Evolutionary conservation across 2,329 filamentous ascomycete genomes (phyloP), one percentile per base, ranked within the genome.

Genomic region (Apiospora kogelbergensis): DNA sequence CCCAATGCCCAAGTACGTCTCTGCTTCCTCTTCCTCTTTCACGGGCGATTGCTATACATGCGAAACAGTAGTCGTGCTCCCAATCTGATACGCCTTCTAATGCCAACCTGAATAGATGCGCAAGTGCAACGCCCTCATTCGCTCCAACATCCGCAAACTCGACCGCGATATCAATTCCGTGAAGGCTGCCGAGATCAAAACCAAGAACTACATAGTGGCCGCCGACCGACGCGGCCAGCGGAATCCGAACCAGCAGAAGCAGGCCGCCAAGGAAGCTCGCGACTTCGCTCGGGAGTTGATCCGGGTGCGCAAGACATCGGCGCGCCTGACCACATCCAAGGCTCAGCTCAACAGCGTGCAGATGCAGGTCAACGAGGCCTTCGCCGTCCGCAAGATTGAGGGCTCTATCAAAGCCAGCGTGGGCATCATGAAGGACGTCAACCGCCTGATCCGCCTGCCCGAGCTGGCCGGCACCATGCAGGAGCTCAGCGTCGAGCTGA

Each of bases 321-420:
- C 86, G 40, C 90, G 96, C 5, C 86, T 98, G 46, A 86, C 91
- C 22, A 98, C 95, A 0, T 92, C 91, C 75, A 97, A 97, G 79
- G 96, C 96, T 1, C 96, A 98, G 82, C 88, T 99, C 64, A 90
- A 91, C 78, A 95, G 92, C 73, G 95, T 99, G 57, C 91, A 95
- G 81, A 97, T 98, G 94, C 96, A 98, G 82, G 95, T 99, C 77
- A 94, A 95, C 77, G 95, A 98, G 83, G 95, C 96, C 1, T 98
- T 98, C 80, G 93, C 94, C 1, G 91, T 98, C 75, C 91, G 94
- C 74, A 97, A 97, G 85, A 98, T 99, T 72, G 95, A 98, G 82
- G 95, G 95, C 63, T 94, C 91, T 76, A 94, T 99, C 77, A 88
- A 89, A 73, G 91, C 92, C 53, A 93, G 91, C 74, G 95, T 95